Base-by-base conservation (phyloP, 2,329 filamentous ascomycete species). In the Epichloe coenophiala region DNA sequence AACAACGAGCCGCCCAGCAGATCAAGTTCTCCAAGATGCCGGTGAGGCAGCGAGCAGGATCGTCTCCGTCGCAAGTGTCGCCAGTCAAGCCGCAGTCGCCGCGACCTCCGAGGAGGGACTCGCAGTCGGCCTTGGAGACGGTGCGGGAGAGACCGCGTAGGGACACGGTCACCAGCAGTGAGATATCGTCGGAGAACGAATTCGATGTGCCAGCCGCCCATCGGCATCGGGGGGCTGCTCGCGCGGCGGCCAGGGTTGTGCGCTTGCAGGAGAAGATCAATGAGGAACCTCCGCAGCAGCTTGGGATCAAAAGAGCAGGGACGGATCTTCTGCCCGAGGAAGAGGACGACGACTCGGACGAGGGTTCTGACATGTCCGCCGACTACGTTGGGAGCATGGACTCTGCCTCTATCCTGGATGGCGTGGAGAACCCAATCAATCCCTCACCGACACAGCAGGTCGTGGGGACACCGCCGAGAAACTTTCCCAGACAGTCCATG, bases 21-120 rank as follows among this genome's bases (percentile, higher is more conserved):
- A 95, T 97, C 64, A 90, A 91, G 62, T 98, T 98, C 67, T 82
- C 86, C 46, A 97, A 97, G 68, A 91, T 96, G 87, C 91, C 93
- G 1, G 77, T 95, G 42, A 80, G 90, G 33, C 82, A 81, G 57
- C 82, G 91, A 51, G 87, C 90, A 27, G 91, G 88, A 11, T 96
- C 90, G 1, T 96, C 91, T 45, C 91, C 91, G 3, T 82, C 86
- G 38, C 83, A 88, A 57, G 79, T 76, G 13, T 82, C 81, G 15
- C 80, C 76, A 53, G 66, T 80, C 27, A 74, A 75, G 43, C 81
- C 83, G 53, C 69, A 70, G 47, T 76, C 76, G 2, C 75, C 74
- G 5, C 68, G 74, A 4, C 65, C 70, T 48, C 68, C 63, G 17
- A 73, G 84, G 17, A 73, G 84, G 57, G 84, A 83, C 11, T 90